Base-by-base conservation (phyloP, 129 eudicot species). In the Saposhnikovia divaricata region DNA sequence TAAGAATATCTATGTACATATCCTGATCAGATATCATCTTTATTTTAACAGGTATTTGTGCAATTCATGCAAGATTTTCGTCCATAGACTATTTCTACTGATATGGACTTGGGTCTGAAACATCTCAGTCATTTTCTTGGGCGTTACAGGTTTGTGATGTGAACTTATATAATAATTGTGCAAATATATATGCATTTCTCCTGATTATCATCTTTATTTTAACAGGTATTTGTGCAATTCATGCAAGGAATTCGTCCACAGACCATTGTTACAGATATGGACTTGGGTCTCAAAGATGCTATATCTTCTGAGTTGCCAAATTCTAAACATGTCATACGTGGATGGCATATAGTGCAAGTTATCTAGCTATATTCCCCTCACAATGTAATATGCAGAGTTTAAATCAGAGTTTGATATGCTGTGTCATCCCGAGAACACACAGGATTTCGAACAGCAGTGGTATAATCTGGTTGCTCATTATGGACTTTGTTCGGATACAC, bases 361-460 rank as follows among this genome's bases (percentile, higher is more conserved):
- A 77, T 87, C 89, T 76, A 89, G 90, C 79, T 91, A 93, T 73
- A 39, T 78, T 78, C 83, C 86, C n/a, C 93, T 91, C 74, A 90
- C 90, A 13, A 77, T 75, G 61, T 91, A 88, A 70, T 91, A 81
- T 68, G 57, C 87, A 34, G 87, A 88, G 66, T 89, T 91, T 70
- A 91, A 89, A 86, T 74, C 90, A 14, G 93, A 86, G 84, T 91
- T 91, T 81, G 89, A 89, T 76, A 80, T 82, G 82, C 77, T 91
- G 78, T 89, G 87, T 77, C 90, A 83, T 74, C 84, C 89, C 50
- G 93, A 89, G 81, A 88, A 79, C 80, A 76, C 87, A 21, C 93
- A 91, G 78, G 93, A 91, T 75, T 91, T 91, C 75, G 97, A 91
- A 74, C 87, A 87, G 82, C 97, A 89, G 80, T 91, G 93, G 97